These are phyloP conservation scores for Solidago caesia DNA, from an alignment of 129 eudicot genomes.

Conservation along the genomic window DNA sequence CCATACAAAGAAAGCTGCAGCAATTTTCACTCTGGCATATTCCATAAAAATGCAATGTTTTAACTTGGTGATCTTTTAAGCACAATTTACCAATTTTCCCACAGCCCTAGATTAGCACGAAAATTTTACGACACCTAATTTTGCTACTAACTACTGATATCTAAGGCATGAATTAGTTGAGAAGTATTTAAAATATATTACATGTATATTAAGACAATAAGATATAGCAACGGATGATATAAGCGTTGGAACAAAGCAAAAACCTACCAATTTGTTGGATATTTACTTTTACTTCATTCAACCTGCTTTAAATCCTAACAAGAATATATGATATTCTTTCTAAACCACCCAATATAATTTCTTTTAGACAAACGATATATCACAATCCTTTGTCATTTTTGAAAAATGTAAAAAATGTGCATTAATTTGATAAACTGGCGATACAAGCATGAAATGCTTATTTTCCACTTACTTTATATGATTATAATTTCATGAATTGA, in stretches of 20 bases:
- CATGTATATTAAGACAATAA: too few species aligned
- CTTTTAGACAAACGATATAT: background rate
- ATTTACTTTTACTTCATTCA: conserved; percentile 7
- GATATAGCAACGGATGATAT: too few species aligned
- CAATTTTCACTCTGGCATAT: conserved; percentile 8
- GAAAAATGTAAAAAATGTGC: background rate
- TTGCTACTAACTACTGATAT: background rate
- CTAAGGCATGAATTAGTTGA: background rate
- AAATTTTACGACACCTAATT: background rate
- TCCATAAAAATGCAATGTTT: background rate
- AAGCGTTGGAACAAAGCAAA: too few species aligned
- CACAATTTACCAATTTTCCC: background rate
- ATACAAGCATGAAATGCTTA: background rate
- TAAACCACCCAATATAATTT: background rate
- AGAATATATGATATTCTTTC: too few species aligned
- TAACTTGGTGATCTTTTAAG: conserved; percentile 1
- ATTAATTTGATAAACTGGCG: too few species aligned
- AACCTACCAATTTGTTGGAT: background rate
- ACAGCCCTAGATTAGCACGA: background rate
- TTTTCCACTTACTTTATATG: background rate
- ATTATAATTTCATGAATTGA: background rate
- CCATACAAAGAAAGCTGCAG: background rate
- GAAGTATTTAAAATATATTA: too few species aligned
- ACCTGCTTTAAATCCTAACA: background rate
- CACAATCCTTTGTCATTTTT: background rate